phyloP scores from a whole-genome alignment of 257 asterid species.

The Mitragyna speciosa region DNA sequence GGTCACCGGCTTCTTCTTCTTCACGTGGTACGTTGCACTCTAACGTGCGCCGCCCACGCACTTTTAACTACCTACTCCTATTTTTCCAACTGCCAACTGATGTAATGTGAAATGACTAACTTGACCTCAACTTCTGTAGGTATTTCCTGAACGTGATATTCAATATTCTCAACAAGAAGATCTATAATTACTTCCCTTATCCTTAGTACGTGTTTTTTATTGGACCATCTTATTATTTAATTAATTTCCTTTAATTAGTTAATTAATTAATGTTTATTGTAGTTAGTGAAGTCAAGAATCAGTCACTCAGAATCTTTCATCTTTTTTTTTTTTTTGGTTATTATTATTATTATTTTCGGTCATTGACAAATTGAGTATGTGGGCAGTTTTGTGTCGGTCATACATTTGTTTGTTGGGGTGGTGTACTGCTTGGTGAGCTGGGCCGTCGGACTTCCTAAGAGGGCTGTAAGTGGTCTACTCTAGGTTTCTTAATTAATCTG shows the following conservation, averaged over 20 bases:
- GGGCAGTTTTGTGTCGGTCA: constrained; percentile 76
- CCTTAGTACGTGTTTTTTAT: constrained; percentile 63
- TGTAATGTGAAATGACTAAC: constrained; percentile 14
- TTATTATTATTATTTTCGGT: background rate
- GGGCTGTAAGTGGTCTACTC: constrained; percentile 72
- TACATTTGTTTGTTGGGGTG: constrained; percentile 80
- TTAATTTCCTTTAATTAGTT: background rate
- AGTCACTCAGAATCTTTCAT: background rate
- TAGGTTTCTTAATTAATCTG: background rate
- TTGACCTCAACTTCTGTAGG: constrained; percentile 39
- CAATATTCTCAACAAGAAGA: constrained; percentile 98
- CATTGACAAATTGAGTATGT: background rate
- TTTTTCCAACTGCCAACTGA: constrained; percentile 5
- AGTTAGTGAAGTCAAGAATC: background rate
- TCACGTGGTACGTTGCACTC: constrained; percentile 72
- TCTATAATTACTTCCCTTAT: constrained; percentile 95
- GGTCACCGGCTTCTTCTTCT: constrained; percentile 93
- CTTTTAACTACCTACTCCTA: background rate
- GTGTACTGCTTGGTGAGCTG: constrained; percentile 74
- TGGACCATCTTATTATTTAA: background rate
- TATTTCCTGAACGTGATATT: constrained; percentile 86
- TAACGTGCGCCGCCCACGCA: constrained; percentile 12
- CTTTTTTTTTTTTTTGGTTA: no score
- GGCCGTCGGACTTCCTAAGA: constrained; percentile 88
- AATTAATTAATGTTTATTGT: background rate